phyloP scores from a whole-genome alignment of 208 protist species.

The Entamoeba moshkovskii region DNA sequence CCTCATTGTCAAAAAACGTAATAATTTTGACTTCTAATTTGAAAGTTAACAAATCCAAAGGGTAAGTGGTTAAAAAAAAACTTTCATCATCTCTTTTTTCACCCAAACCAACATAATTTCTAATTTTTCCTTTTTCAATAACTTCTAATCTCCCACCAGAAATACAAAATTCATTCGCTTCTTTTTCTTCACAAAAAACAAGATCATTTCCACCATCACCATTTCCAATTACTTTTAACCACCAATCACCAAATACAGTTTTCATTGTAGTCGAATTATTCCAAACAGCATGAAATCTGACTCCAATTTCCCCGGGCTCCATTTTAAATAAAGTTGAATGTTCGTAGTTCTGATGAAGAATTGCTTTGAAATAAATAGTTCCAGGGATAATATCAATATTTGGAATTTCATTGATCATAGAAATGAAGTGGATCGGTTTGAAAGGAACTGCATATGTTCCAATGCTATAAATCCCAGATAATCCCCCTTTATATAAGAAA shows the following conservation, averaged over 20 bases:
- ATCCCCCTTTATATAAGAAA: neutral
- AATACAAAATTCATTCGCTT: neutral
- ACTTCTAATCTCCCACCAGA: neutral
- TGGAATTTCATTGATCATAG: neutral
- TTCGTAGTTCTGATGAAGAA: neutral
- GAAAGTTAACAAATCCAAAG: neutral
- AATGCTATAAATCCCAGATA: neutral
- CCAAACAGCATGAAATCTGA: neutral
- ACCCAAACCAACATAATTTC: neutral
- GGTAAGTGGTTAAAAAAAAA: neutral
- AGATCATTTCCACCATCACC: neutral
- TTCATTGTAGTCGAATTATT: neutral
- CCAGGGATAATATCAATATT: neutral
- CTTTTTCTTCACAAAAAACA: neutral
- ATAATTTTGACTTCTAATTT: neutral
- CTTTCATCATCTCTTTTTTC: neutral
- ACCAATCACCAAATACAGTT: neutral
- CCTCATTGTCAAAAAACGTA: no score
- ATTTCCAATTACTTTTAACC: neutral
- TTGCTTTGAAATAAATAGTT: neutral
- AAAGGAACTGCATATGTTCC: neutral
- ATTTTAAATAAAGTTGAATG: neutral
- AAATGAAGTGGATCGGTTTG: neutral
- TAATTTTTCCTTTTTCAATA: neutral
- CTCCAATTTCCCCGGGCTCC: neutral